phyloP scores from a whole-genome alignment of 176 grass and related monocot genomes.

The Musa beccarii region DNA sequence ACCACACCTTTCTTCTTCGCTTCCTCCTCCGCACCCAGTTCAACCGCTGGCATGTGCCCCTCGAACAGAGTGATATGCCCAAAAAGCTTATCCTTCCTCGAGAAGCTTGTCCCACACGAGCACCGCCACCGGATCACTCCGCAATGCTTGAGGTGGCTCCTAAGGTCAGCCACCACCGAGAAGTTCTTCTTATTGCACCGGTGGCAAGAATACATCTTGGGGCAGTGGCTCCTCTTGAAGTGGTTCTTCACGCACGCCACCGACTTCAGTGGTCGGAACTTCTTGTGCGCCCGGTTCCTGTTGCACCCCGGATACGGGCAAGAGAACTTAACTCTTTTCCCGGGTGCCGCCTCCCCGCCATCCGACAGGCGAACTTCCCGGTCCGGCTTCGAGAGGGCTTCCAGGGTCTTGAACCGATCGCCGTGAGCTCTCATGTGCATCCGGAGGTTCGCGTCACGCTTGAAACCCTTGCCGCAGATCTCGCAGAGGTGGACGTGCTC shows the following conservation, averaged over 20 bases:
- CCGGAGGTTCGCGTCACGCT: slow-evolving; percentile 91
- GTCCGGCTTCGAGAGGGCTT: slow-evolving; percentile 59
- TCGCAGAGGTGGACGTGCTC: slow-evolving; percentile 91
- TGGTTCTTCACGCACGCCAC: slow-evolving; percentile 80
- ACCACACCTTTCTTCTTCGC: slow-evolving; percentile 6
- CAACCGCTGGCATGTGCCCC: slow-evolving; percentile 65
- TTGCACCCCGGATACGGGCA: slow-evolving; percentile 80
- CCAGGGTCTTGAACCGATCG: slow-evolving; percentile 89
- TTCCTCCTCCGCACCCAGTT: slow-evolving; percentile 1
- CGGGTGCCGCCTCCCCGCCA: slow-evolving; percentile 19
- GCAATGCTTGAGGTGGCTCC: slow-evolving; percentile 83
- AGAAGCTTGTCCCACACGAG: slow-evolving; percentile 95
- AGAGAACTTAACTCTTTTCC: slow-evolving; percentile 60
- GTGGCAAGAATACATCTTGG: slow-evolving; percentile 76
- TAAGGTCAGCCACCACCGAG: slow-evolving; percentile 77
- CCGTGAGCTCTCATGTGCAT: slow-evolving; percentile 99
- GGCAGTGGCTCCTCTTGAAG: slow-evolving; percentile 95
- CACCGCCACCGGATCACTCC: slow-evolving; percentile 81
- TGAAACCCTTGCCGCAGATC: slow-evolving; percentile 94
- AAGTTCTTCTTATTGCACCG: slow-evolving; percentile 85
- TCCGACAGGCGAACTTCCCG: slow-evolving; percentile 8
- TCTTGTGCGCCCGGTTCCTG: slow-evolving; percentile 63
- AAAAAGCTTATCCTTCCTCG: slow-evolving; percentile 97
- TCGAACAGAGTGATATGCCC: slow-evolving; percentile 86
- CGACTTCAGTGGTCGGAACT: slow-evolving; percentile 90